Base-by-base conservation (phyloP, 768 basidiomycete genomes). In the Kwoniella mangroviensis region DNA sequence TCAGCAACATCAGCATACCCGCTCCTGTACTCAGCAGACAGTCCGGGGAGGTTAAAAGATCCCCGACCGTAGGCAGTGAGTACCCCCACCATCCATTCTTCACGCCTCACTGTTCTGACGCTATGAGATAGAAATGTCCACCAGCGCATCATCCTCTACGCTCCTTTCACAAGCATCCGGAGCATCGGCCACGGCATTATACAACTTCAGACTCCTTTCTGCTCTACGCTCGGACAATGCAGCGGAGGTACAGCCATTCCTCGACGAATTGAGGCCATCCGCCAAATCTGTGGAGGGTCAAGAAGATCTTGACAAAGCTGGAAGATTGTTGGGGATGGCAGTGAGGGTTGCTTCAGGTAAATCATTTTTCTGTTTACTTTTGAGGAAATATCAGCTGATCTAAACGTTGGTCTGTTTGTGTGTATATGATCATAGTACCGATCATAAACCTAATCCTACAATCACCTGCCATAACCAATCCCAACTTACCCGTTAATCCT, bases 221-320 rank as follows among this genome's bases (percentile, higher is more conserved):
- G 82, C 82, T 11, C 72, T 78, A 19, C 65, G 75, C 7, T 74
- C 79, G 26, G 83, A 83, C 56, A 76, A 84, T 63, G 71, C 76
- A 3, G 67, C 73, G 3, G 65, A 73, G 41, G 73, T 84, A 13
- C 71, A 75, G 7, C 79, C 80, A 1, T 82, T 82, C 69, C 60
- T 84, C 11, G 74, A 77, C 17, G 79, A 82, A n/a, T 60, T 79
- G 40, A 65, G 61, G 53, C 78, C 73, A 24, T 69, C 64, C 55
- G 45, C 54, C 11, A 21, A 56, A 19, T 66, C 68, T 1, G 63
- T 55, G 13, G 70, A 69, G n/a, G 73, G 73, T 19, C 42, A 63
- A 24, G 74, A 75, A 15, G 66, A 72, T 57, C 57, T 60, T 0
- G 67, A 69, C 1, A 74, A 69, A 7, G 68, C 70, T 15, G 73